Evolutionary conservation across 495 filamentous ascomycete species (phyloP).

Genomic region (Penicillium ochrochloron): DNA sequence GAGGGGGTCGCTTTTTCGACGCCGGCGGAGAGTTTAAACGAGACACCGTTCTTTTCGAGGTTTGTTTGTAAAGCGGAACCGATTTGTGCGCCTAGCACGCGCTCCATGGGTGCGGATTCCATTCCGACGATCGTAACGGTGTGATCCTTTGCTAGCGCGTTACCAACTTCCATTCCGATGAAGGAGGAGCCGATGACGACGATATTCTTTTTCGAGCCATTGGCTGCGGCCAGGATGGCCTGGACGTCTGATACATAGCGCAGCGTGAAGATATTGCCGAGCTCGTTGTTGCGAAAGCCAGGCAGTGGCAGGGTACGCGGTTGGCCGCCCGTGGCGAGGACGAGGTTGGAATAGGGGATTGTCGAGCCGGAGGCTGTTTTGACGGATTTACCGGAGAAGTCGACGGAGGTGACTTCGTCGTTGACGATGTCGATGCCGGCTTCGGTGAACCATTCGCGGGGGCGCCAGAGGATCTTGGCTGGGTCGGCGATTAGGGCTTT

Average conservation of each 20-base stretch:
- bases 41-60: constrained; percentile 83
- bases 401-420: constrained; percentile 76
- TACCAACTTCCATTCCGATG: constrained; percentile 96
- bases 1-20: constrained; percentile 84
- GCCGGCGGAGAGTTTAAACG: constrained; percentile 78
- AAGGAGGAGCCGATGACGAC: constrained; percentile 91
- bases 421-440: constrained; percentile 73
- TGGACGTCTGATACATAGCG: constrained; percentile 75
- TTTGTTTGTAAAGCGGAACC: constrained; percentile 77
- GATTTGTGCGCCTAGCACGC: constrained; percentile 81
- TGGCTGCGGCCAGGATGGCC: constrained; percentile 74
- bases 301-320: constrained; percentile 78
- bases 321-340: constrained; percentile 84
- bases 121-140: constrained; percentile 90
- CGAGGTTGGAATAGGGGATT: constrained; percentile 80
- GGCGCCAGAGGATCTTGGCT: constrained; percentile 74
- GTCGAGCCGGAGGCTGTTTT: constrained; percentile 71
- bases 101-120: constrained; percentile 84
- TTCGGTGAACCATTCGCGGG: constrained; percentile 74
- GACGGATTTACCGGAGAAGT: constrained; percentile 75
- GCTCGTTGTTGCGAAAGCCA: constrained; percentile 72
- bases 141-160: constrained; percentile 74
- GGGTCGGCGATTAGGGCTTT: constrained; percentile 90
- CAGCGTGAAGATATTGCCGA: constrained; percentile 84
- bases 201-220: constrained; percentile 84